These are phyloP conservation scores for Neoboletus magnificus DNA, from an alignment of 768 basidiomycete genomes.

Conservation along the genomic window DNA sequence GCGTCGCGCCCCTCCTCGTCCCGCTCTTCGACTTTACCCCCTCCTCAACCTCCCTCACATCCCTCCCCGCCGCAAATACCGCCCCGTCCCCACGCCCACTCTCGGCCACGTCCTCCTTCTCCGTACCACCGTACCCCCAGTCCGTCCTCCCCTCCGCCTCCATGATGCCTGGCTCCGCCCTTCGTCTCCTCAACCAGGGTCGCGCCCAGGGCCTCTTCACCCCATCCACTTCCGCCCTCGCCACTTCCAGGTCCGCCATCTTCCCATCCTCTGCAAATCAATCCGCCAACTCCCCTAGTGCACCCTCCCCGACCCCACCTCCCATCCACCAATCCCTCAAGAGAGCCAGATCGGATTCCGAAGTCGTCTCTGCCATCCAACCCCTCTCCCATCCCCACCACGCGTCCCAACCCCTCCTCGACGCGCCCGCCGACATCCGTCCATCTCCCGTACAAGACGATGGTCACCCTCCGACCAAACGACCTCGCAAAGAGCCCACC, in stretches of 20 bases:
- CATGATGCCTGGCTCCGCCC: constrained; percentile 84
- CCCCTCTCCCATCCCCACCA: constrained; percentile 10
- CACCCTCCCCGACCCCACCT: constrained; percentile 53
- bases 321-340: constrained; percentile 49
- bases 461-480: constrained; percentile 69
- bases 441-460: constrained; percentile 51
- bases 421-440: constrained; percentile 42
- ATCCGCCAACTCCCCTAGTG: constrained; percentile 45
- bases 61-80: constrained; percentile 53
- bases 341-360: constrained; percentile 64
- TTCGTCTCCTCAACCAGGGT: constrained; percentile 80
- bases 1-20: constrained; percentile 80
- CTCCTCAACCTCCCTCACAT: constrained; percentile 62
- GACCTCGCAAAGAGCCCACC: constrained; percentile 55
- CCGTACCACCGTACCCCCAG: constrained; percentile 52
- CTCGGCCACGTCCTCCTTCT: constrained; percentile 67
- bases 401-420: constrained; percentile 28
- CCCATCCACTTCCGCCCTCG: constrained; percentile 68
- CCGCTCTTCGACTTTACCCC: constrained; percentile 95
- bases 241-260: constrained; percentile 42
- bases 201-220: constrained; percentile 85
- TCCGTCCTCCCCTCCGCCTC: constrained; percentile 69
- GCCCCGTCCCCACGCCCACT: constrained; percentile 58
- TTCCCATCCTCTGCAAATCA: constrained; percentile 55
- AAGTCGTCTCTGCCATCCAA: constrained; percentile 36